Percentiles rank a stretch among this genome's conserved stretches.
phyloP scores from a whole-genome alignment of 2,329 filamentous ascomycete genomes.

The Parastagonospora avenae region DNA sequence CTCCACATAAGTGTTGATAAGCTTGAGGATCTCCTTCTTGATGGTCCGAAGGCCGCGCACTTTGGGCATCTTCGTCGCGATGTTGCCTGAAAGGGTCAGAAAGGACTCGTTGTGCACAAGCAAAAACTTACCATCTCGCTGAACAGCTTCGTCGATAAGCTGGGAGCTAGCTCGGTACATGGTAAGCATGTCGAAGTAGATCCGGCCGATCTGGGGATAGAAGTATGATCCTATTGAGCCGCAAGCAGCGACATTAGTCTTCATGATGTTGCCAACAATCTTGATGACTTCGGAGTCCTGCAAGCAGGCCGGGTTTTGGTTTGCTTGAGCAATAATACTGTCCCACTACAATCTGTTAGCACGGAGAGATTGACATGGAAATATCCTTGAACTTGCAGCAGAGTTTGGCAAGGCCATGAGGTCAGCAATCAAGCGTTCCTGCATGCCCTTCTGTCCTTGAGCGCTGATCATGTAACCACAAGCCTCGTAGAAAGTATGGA shows the following conservation, averaged over 20 bases:
- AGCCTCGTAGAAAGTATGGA: conserved; percentile 98
- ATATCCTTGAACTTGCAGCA: conserved; percentile 55
- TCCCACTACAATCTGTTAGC: conserved; percentile 68
- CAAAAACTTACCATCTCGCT: conserved; percentile 70
- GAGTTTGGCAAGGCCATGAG: conserved; percentile 92
- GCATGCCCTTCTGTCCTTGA: conserved; percentile 91
- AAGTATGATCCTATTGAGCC: conserved; percentile 96
- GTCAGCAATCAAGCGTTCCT: conserved; percentile 88
- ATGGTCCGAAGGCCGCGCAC: conserved; percentile 94
- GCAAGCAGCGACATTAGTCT: conserved; percentile 99
- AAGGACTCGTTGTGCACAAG: background rate
- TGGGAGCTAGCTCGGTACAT: conserved; percentile 99
- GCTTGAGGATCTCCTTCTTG: conserved; percentile 98
- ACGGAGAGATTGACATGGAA: background rate
- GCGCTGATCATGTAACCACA: conserved; percentile 99
- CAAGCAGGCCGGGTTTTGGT: conserved; percentile 80
- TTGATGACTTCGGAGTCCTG: conserved; percentile 97
- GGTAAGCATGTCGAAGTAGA: conserved; percentile 97
- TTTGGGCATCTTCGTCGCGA: conserved; percentile 97
- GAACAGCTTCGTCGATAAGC: conserved; percentile 91
- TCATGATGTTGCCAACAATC: conserved; percentile 99
- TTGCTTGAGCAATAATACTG: conserved; percentile 87
- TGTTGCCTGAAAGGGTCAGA: conserved; percentile 66
- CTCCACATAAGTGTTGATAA: conserved; percentile 97
- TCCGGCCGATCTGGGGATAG: conserved; percentile 95